A percentile compares a stretch with the other conserved stretches of the same genome.
Evolutionary conservation across 1,139 yeast species (phyloP).

Genomic region (Yamadazyma sp.): DNA sequence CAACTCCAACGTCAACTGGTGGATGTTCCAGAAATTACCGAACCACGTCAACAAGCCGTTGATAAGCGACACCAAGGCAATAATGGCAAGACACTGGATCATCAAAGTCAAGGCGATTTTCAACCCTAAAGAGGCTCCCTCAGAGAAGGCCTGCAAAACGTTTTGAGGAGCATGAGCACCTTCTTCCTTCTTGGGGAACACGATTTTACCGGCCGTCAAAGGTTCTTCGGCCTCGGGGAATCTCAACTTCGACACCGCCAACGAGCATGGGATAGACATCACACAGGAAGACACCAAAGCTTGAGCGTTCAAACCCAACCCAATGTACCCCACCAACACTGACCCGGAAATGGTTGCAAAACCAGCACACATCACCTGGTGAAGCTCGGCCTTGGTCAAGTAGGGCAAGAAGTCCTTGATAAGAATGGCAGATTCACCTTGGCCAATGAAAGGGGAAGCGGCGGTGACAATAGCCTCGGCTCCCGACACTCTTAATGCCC

Average conservation of each 20-base stretch:
- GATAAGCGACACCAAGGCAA: constrained; percentile 58
- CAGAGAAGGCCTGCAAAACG: constrained; percentile 63
- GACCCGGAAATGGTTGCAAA: constrained; percentile 70
- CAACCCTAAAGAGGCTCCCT: constrained; percentile 64
- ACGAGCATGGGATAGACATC: constrained; percentile 69
- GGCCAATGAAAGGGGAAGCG: constrained; percentile 69
- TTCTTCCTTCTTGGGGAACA: constrained; percentile 45
- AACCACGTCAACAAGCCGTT: constrained; percentile 65
- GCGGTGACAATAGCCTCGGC: constrained; percentile 72
- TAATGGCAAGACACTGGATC: constrained; percentile 64
- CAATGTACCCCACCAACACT: constrained; percentile 64
- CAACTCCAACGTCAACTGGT: constrained; percentile 52
- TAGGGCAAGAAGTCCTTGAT: constrained; percentile 63
- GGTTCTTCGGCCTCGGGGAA: constrained; percentile 63
- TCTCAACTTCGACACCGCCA: constrained; percentile 63
- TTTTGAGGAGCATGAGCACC: constrained; percentile 47
- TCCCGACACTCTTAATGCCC: constrained; percentile 62
- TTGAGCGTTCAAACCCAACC: constrained; percentile 63
- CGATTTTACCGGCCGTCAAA: constrained; percentile 50
- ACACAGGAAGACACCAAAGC: constrained; percentile 68
- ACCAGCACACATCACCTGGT: constrained; percentile 66
- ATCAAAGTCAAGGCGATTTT: constrained; percentile 60
- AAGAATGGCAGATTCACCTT: constrained; percentile 66
- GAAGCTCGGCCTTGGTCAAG: constrained; percentile 63
- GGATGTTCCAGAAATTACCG: constrained; percentile 63